These are phyloP conservation scores for Ambrosiella beaveri DNA, from an alignment of 2,329 filamentous ascomycete genomes.

Conservation along the genomic window DNA sequence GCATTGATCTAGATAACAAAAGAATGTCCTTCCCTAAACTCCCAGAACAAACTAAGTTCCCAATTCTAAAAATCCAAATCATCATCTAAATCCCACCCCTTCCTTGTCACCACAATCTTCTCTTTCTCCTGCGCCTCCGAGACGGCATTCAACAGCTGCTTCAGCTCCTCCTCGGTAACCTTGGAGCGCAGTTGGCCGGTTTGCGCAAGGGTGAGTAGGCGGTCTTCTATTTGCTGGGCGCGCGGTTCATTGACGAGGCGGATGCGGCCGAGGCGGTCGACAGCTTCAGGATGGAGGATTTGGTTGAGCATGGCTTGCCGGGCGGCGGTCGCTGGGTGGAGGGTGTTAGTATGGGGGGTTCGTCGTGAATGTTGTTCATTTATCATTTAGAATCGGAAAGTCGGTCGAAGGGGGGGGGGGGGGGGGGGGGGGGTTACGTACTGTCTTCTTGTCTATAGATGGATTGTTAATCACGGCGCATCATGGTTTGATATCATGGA, in stretches of 20 bases:
- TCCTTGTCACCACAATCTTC: constrained; percentile 75
- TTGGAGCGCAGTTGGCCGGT: constrained; percentile 72
- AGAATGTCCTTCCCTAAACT: neutral
- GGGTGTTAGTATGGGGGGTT: neutral
- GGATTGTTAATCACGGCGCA: neutral
- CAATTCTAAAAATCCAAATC: constrained; percentile 42
- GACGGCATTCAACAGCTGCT: constrained; percentile 73
- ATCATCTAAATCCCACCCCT: constrained; percentile 72
- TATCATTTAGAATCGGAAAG: neutral
- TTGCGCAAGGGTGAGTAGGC: constrained; percentile 80
- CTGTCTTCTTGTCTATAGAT: constrained; percentile 17
- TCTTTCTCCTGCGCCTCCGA: constrained; percentile 63
- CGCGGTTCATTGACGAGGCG: constrained; percentile 87
- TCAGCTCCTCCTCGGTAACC: constrained; percentile 83
- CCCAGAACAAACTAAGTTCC: constrained; percentile 13
- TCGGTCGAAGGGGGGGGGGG: neutral
- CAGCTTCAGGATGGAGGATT: constrained; percentile 86
- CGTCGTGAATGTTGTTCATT: neutral
- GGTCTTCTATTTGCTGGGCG: constrained; percentile 77
- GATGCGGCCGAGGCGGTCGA: constrained; percentile 84
- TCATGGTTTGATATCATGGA: neutral
- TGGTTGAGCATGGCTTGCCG: constrained; percentile 67
- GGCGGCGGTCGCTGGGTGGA: constrained; percentile 37
- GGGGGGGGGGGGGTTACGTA: constrained; percentile 14
- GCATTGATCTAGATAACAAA: neutral